Percentiles rank a stretch among this genome's conserved stretches.
These are phyloP conservation scores for Tinospora cordifolia DNA, from an alignment of 164 flowering plant genomes.

Conservation along the genomic window DNA sequence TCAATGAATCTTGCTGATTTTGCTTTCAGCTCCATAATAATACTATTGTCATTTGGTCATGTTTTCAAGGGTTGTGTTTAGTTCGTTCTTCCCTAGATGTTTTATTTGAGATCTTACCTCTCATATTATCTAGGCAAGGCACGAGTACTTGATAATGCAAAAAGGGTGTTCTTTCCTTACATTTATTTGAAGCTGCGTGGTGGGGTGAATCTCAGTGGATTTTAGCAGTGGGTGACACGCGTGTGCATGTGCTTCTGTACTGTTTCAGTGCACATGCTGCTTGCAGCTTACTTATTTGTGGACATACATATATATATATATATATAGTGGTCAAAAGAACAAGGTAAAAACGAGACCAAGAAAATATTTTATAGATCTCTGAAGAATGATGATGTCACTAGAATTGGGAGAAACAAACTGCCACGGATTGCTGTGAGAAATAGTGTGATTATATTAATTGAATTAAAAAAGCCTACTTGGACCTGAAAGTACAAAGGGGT, in stretches of 20 bases:
- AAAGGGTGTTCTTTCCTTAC: slow-evolving; percentile 4
- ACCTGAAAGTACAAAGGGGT: slow-evolving; percentile 12
- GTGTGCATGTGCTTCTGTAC: slow-evolving; percentile 20
- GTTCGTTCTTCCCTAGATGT: neutral
- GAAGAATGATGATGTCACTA: slow-evolving; percentile 9
- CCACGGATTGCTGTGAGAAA: slow-evolving; percentile 6
- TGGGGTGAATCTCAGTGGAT: slow-evolving; percentile 10
- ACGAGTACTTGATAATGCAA: slow-evolving; percentile 6
- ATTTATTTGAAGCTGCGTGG: neutral
- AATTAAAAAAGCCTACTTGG: neutral
- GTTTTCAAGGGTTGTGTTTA: neutral
- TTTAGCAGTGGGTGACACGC: slow-evolving; percentile 12
- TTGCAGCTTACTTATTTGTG: slow-evolving; percentile 3
- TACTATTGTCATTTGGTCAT: neutral
- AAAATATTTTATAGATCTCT: slow-evolving; percentile 2
- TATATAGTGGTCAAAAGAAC: neutral
- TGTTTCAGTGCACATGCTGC: slow-evolving; percentile 17
- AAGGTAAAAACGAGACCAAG: slow-evolving; percentile 1
- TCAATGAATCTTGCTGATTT: neutral
- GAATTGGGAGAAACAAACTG: slow-evolving; percentile 9
- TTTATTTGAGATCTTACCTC: neutral
- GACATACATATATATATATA: neutral
- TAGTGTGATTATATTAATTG: slow-evolving; percentile 5
- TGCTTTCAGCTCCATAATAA: neutral
- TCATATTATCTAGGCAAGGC: neutral